These are phyloP conservation scores for Trypanosomatidae sp. DNA, from an alignment of 208 protist genomes.

Conservation along the genomic window DNA sequence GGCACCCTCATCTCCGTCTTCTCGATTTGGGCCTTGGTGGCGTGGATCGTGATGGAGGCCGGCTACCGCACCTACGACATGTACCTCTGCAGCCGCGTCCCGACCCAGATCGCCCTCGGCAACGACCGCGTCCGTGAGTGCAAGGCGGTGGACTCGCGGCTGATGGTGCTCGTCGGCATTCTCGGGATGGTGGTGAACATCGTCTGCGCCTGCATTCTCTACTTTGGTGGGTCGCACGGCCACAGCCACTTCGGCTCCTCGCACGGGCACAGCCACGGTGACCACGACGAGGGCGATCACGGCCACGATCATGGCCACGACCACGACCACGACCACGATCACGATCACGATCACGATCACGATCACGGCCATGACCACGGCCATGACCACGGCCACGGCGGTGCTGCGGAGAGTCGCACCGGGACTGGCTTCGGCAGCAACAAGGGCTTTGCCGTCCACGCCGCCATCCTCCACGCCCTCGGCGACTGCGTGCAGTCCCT, in stretches of 20 bases:
- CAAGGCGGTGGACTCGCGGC: slow-evolving; percentile 47
- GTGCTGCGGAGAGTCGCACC: no score
- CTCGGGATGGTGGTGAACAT: slow-evolving; percentile 89
- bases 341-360: slow-evolving; percentile 27
- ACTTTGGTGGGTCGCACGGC: slow-evolving; percentile 82
- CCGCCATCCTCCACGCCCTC: slow-evolving; percentile 88
- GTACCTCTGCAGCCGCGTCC: slow-evolving; percentile 55
- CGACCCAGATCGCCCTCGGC: no score
- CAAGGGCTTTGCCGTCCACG: slow-evolving; percentile 64
- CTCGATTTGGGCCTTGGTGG: slow-evolving; percentile 88
- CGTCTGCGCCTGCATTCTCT: slow-evolving; percentile 77
- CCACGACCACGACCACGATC: slow-evolving; percentile 32
- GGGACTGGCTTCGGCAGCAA: no score
- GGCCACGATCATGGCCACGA: slow-evolving; percentile 37
- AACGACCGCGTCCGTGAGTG: no score
- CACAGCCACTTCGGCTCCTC: slow-evolving; percentile 62
- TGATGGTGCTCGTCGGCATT: slow-evolving; percentile 84
- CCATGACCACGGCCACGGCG: slow-evolving; percentile 51
- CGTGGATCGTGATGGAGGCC: slow-evolving; percentile 82
- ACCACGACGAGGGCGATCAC: neutral
- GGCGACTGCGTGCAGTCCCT: slow-evolving; percentile 90
- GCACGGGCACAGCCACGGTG: slow-evolving; percentile 60
- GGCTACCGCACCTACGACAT: slow-evolving; percentile 65
- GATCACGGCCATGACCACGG: slow-evolving; percentile 37
- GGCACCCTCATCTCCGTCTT: slow-evolving; percentile 90